Base-by-base conservation (phyloP, 768 basidiomycete species). In the Butyriboletus loyo region DNA sequence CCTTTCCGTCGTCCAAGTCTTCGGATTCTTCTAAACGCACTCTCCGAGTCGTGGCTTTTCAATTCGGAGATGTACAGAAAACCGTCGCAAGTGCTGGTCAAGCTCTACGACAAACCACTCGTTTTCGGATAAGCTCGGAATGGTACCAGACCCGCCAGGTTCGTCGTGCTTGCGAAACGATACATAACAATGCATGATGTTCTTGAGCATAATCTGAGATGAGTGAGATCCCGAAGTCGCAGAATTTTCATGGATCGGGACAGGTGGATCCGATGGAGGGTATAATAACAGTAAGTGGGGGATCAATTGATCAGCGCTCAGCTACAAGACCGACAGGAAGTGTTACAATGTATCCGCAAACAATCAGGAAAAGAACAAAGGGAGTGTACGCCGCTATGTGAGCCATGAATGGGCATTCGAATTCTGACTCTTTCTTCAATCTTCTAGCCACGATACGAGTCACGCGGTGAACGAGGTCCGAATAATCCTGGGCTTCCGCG, bases 401-500 rank as follows among this genome's bases (percentile, higher is more conserved):
- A 4, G 1, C 39, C 39, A 24, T 24, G 21, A 9, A 24, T 9
- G 22, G 22, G 15, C 8, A 15, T 17, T 17, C 17, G 40, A 9
- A 5, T 3, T n/a, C n/a, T n/a, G n/a, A n/a, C n/a, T 30, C 28
- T 28, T 4, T 21, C 14, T 30, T 30, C 13, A 21, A 30, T 21
- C 47, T 14, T 6, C 17, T 17, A 2, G 24, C 1, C 11, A 41
- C 17, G 10, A 4, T 6, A 0, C 4, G 38, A 24, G 17, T 66
- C 66, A 32, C 75, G 68, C 13, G 82, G 83, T 14, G 85, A 81
- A 32, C 84, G 75, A 24, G 87, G 86, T 22, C 89, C 88, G 63
- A 90, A 91, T 43, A 92, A 66, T 17, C 87, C 86, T 22, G 81
- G 83, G 47, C 77, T 82, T 37, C 70, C 67, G 48, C 67, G 69